A percentile compares a stretch with the other conserved stretches of the same genome.
phyloP scores from a whole-genome alignment of 495 filamentous ascomycete species.

The Talaromyces liani region DNA sequence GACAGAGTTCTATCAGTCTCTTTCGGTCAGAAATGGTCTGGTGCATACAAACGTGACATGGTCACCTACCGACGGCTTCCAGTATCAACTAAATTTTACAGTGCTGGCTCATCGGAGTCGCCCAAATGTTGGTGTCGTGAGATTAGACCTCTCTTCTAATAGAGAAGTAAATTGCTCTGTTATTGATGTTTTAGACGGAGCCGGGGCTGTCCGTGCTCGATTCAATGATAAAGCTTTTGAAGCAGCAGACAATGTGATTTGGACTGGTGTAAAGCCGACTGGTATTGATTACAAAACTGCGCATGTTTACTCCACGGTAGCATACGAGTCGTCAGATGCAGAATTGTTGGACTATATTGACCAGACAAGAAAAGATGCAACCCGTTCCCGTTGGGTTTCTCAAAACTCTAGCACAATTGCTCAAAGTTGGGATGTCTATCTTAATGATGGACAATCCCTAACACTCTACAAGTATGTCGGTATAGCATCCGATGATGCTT shows the following conservation, averaged over 20 bases:
- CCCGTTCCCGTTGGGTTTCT: slow-evolving; percentile 24
- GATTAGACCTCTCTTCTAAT: slow-evolving; percentile 36
- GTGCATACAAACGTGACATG: slow-evolving; percentile 6
- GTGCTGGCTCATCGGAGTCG: not conserved
- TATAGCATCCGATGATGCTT: slow-evolving; percentile 46
- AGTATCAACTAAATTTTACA: slow-evolving; percentile 5
- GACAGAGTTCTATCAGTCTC: not conserved
- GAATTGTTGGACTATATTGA: not conserved
- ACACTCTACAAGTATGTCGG: slow-evolving; percentile 46
- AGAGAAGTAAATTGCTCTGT: slow-evolving; percentile 34
- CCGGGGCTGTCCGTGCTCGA: slow-evolving; percentile 41
- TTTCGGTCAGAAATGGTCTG: not conserved
- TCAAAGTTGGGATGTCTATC: slow-evolving; percentile 36
- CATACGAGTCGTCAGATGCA: not conserved
- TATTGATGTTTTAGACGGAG: slow-evolving; percentile 48
- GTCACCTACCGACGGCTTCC: not conserved
- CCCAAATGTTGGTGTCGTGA: slow-evolving; percentile 38
- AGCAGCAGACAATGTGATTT: slow-evolving; percentile 31
- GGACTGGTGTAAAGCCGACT: slow-evolving; percentile 41
- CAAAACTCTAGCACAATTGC: slow-evolving; percentile 42
- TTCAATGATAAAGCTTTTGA: slow-evolving; percentile 27
- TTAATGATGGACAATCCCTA: slow-evolving; percentile 28
- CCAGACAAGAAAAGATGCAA: slow-evolving; percentile 17
- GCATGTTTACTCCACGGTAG: slow-evolving; percentile 36
- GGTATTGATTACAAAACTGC: slow-evolving; percentile 42